phyloP scores from a whole-genome alignment of 2,329 filamentous ascomycete genomes.

The Fusarium sterilihyphosum region DNA sequence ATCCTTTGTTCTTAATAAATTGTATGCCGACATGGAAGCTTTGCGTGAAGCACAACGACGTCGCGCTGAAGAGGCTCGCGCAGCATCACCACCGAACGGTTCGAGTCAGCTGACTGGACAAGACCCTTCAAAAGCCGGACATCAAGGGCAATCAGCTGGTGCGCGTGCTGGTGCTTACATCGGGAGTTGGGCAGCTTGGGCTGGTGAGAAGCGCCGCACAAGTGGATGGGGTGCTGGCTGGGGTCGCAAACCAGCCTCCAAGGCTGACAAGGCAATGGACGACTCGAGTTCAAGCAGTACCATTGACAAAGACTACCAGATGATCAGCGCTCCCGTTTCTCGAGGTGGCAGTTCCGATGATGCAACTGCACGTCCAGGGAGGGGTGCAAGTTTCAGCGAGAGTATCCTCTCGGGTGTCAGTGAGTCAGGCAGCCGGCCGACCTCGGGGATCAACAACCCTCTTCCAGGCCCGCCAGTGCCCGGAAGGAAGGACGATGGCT shows the following conservation, averaged over 20 bases:
- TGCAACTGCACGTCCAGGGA: constrained; percentile 45
- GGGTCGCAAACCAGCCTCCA: constrained; percentile 48
- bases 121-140: constrained; percentile 55
- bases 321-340: constrained; percentile 46
- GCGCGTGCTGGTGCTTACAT: constrained; percentile 71
- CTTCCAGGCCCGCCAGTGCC: constrained; percentile 20
- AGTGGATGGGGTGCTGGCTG: constrained; percentile 57
- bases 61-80: constrained; percentile 52
- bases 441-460: constrained; percentile 25
- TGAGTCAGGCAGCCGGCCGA: constrained; percentile 39
- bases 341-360: constrained; percentile 45
- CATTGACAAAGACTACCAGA: constrained; percentile 52
- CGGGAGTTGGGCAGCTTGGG: constrained; percentile 75
- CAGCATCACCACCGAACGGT: constrained; percentile 13
- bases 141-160: constrained; percentile 60
- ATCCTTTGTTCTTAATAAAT: constrained; percentile 83
- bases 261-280: constrained; percentile 45
- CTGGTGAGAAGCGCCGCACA: constrained; percentile 77
- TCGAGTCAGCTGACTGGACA: constrained; percentile 21
- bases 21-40: constrained; percentile 89
- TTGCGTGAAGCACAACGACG: constrained; percentile 58
- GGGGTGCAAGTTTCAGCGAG: constrained; percentile 57
- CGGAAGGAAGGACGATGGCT: constrained; percentile 38
- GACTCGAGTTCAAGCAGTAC: constrained; percentile 50
- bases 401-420: constrained; percentile 55